Evolutionary conservation across 495 filamentous ascomycete species (phyloP), one percentile per base, ranked within the genome.

Genomic region (Penicillium cataractarum): DNA sequence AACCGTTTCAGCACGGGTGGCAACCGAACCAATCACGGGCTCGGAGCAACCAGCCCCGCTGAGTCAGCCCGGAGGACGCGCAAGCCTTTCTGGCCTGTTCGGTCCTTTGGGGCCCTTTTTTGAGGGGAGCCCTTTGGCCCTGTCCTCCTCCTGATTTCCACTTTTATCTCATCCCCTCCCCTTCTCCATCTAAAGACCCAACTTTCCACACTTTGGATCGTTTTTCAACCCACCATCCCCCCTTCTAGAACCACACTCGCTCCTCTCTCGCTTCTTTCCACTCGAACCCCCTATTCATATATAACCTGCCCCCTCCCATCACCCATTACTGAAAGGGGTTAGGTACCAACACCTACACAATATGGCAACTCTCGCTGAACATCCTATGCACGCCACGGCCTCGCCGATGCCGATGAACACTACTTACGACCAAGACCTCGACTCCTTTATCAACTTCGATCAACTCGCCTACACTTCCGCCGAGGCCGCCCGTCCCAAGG

Each of bases 401-500:
- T 74, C 67, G 46, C 69, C 65, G 54, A 70, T 75, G 62, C 63
- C 76, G 31, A 69, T 73, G 49, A 74, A 67, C 44, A 40, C 58
- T 24, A 64, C 58, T 42, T 82, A 79, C 62, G 81, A 83, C 52
- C 81, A 79, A 39, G 80, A 82, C 53, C 74, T 82, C 59, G 79
- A 82, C 62, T 72, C 75, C 33, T 83, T 82, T 62, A 75, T 83
- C 68, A 79, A 83, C 63, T 76, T 81, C 58, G 81, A 82, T 31
- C 81, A 82, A 71, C 74, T 78, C 60, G 68, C 73, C 53, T 80
- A 79, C 65, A 77, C 77, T 15, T 73, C 78, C 22, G 57, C 75
- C 49, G 80, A 82, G 19, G 65, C 71, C 37, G 63, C 71, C 51
- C 77, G 76, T 56, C 65, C 79, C 31, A 80, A 82, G 69, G 68